These are phyloP conservation scores for Ajuga reptans DNA, from an alignment of 305 asterid genomes.

Conservation along the genomic window DNA sequence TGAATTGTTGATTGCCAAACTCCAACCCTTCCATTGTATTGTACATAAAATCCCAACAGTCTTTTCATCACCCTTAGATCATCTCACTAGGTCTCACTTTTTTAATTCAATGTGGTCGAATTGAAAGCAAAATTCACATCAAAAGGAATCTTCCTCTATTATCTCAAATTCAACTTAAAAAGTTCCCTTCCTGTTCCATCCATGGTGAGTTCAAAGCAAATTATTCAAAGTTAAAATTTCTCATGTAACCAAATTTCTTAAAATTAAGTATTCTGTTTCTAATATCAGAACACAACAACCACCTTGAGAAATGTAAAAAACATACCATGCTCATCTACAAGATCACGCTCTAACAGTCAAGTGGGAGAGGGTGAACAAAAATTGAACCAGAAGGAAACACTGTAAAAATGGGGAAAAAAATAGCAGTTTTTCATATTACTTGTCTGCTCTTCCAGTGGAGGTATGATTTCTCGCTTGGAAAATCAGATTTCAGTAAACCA, in stretches of 20 bases:
- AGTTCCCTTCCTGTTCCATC: not conserved
- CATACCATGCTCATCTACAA: constrained; percentile 12
- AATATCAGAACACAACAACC: not conserved
- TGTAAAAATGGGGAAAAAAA: constrained; percentile 18
- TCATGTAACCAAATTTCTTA: not conserved
- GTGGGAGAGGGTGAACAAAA: constrained; percentile 7
- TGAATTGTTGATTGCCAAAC: not conserved
- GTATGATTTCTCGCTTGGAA: constrained; percentile 62
- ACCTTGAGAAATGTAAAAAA: not conserved
- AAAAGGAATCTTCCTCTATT: not conserved
- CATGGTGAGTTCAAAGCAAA: not conserved
- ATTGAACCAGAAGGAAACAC: constrained; percentile 20
- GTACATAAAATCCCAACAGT: not conserved
- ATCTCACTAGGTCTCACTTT: not conserved
- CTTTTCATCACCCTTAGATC: not conserved
- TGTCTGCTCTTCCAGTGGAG: constrained; percentile 82
- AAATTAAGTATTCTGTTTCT: not conserved
- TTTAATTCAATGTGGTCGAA: not conserved
- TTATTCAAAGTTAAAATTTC: not conserved
- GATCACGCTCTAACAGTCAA: constrained; percentile 1
- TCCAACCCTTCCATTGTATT: not conserved
- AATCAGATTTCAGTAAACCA: constrained; percentile 66
- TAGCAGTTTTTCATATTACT: constrained; percentile 33
- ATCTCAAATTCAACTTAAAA: not conserved
- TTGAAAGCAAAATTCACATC: not conserved